Percentiles rank a stretch among this genome's conserved stretches.
These are phyloP conservation scores for Gracilariopsis chorda DNA, from an alignment of 23 red algal species.

Conservation along the genomic window DNA sequence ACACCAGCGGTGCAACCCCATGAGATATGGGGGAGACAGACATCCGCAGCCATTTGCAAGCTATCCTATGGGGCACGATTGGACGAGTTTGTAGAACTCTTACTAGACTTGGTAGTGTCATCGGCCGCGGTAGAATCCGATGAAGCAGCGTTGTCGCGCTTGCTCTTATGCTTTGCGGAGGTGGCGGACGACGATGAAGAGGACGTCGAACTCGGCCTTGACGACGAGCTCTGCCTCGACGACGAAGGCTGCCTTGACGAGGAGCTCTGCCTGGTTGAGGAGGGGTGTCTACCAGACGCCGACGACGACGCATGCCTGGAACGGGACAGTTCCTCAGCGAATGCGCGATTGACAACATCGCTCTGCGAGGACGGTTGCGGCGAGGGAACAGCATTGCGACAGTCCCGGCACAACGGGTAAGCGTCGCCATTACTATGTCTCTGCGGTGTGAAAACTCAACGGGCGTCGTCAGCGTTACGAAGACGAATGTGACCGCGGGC, in stretches of 20 bases:
- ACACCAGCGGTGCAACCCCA: no score
- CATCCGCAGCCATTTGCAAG: no score
- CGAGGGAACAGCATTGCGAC: neutral
- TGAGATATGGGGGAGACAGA: no score
- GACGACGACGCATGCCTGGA: neutral
- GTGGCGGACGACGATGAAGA: no score
- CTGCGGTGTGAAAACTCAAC: neutral
- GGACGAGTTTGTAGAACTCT: no score
- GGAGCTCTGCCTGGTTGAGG: neutral
- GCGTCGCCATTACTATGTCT: neutral
- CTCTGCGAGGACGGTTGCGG: neutral
- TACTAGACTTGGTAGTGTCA: no score
- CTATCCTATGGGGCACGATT: no score
- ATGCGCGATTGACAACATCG: neutral
- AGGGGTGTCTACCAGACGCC: neutral
- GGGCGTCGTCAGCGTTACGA: neutral
- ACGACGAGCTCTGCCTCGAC: neutral
- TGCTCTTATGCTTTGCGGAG: no score
- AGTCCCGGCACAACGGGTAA: conserved; percentile 1
- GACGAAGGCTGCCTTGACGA: neutral
- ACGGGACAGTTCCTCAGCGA: conserved; percentile 1
- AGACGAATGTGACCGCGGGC: neutral
- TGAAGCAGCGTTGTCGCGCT: no score
- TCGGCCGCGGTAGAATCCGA: no score
- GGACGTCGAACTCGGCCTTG: no score